A percentile compares a stretch with the other conserved stretches of the same genome.
Conservation (phyloP, 257 asterid species). For the Primulina huaijiensis region DNA sequence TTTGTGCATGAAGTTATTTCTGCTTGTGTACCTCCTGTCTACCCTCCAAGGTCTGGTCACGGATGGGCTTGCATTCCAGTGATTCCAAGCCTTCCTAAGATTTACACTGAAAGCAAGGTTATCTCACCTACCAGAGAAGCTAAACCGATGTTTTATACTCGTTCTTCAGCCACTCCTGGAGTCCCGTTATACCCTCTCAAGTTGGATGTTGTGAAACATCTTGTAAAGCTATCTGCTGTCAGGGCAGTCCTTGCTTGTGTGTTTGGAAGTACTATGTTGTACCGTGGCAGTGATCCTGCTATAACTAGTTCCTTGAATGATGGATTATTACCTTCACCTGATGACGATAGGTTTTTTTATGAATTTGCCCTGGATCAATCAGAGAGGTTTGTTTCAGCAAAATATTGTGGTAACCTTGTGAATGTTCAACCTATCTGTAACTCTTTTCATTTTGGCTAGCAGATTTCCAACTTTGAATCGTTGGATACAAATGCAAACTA, state of each 20-base stretch:
- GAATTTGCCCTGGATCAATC: constrained; percentile 97
- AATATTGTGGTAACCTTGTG: constrained; percentile 20
- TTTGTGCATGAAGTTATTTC: constrained; percentile 96
- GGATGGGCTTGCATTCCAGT: constrained; percentile 99
- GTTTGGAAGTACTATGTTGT: constrained; percentile 87
- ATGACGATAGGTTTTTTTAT: constrained; percentile 71
- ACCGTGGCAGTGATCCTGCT: constrained; percentile 70
- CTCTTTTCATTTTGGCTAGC: constrained; percentile 32
- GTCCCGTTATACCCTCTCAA: constrained; percentile 86
- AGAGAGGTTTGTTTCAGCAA: constrained; percentile 70
- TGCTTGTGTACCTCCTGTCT: constrained; percentile 98
- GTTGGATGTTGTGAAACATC: constrained; percentile 90
- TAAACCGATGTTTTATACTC: constrained; percentile 75
- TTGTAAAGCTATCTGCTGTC: constrained; percentile 82
- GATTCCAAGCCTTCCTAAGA: constrained; percentile 66
- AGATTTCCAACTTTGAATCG: constrained; percentile 96
- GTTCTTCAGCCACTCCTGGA: constrained; percentile 85
- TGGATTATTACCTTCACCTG: constrained; percentile 58
- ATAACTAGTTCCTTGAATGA: constrained; percentile 66
- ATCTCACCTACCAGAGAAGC: constrained; percentile 81
- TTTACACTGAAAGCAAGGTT: constrained; percentile 56
- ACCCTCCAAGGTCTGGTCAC: constrained; percentile 94
- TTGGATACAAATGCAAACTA: constrained; percentile 98
- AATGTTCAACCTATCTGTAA: constrained; percentile 25
- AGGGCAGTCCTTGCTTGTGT: constrained; percentile 98